Conservation (phyloP, 2,329 filamentous ascomycete species). For the Mycosphaerella sp. region DNA sequence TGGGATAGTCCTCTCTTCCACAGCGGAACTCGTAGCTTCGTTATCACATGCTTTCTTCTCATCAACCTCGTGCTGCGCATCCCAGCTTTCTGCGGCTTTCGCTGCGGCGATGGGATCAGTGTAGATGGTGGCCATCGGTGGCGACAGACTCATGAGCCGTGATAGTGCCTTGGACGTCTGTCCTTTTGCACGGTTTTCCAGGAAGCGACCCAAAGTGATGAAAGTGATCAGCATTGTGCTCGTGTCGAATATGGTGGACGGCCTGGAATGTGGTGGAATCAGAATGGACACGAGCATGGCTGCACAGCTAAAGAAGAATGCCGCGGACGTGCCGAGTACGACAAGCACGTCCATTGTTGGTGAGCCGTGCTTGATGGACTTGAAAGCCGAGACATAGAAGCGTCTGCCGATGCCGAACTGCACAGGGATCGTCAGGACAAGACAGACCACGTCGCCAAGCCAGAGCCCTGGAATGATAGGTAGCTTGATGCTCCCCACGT, state of each 20-base stretch:
- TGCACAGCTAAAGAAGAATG: slow-evolving; percentile 90
- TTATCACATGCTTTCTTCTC: slow-evolving; percentile 34
- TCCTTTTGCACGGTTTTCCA: slow-evolving; percentile 93
- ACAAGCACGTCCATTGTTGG: slow-evolving; percentile 98
- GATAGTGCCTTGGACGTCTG: slow-evolving; percentile 94
- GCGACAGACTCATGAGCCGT: slow-evolving; percentile 87
- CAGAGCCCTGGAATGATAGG: slow-evolving; percentile 68
- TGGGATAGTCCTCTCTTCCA: slow-evolving; percentile 80
- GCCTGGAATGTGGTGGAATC: slow-evolving; percentile 68
- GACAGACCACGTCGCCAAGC: slow-evolving; percentile 79
- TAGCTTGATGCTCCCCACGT: slow-evolving; percentile 65
- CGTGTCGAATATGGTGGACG: slow-evolving; percentile 90
- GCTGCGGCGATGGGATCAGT: slow-evolving; percentile 88
- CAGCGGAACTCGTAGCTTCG: slow-evolving; percentile 51
- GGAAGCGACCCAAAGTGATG: slow-evolving; percentile 79
- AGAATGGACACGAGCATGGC: slow-evolving; percentile 79
- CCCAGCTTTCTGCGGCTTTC: slow-evolving; percentile 80
- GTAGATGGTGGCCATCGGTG: slow-evolving; percentile 96
- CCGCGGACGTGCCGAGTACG: slow-evolving; percentile 85
- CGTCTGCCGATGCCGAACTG: slow-evolving; percentile 95
- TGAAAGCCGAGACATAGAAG: slow-evolving; percentile 91
- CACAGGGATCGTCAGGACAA: slow-evolving; percentile 80
- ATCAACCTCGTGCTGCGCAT: slow-evolving; percentile 44
- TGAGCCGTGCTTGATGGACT: slow-evolving; percentile 80
- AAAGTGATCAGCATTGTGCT: slow-evolving; percentile 98